Evolutionary conservation across 805 yeast genomes (phyloP).

Genomic region (Lipomyces orientalis): DNA sequence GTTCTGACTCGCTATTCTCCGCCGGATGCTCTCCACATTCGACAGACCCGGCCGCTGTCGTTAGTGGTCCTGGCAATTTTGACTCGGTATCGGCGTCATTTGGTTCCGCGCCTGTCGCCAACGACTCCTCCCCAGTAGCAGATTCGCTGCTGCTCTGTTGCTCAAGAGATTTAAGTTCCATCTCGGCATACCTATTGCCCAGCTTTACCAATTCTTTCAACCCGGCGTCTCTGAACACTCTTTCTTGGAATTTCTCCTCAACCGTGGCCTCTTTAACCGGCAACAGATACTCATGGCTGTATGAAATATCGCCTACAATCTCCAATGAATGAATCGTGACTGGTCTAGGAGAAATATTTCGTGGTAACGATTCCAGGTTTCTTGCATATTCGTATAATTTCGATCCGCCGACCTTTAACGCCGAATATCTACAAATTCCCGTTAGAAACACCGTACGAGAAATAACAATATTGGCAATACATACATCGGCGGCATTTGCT

Average conservation of each 20-base stretch:
- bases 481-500: slow-evolving; percentile 91
- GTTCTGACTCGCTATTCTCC: slow-evolving; percentile 45
- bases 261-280: slow-evolving; percentile 47
- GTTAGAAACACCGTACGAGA: background rate
- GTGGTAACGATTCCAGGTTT: slow-evolving; percentile 81
- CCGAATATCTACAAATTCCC: slow-evolving; percentile 57
- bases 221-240: slow-evolving; percentile 49
- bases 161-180: slow-evolving; percentile 19
- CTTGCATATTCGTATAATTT: slow-evolving; percentile 95
- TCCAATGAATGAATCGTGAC: slow-evolving; percentile 64
- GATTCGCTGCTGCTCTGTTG: slow-evolving; percentile 18
- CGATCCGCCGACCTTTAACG: slow-evolving; percentile 91
- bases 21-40: slow-evolving; percentile 52
- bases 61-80: slow-evolving; percentile 4
- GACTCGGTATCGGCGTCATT: background rate
- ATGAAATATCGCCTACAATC: slow-evolving; percentile 59
- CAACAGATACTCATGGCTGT: slow-evolving; percentile 59
- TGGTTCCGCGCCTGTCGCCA: background rate
- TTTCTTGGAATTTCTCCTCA: slow-evolving; percentile 47
- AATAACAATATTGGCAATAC: background rate
- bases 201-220: slow-evolving; percentile 19
- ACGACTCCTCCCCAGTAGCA: slow-evolving; percentile 8
- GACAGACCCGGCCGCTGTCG: background rate
- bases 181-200: slow-evolving; percentile 20
- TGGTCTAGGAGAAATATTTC: slow-evolving; percentile 76